Conservation (phyloP, 2,329 filamentous ascomycete genomes). For the Neonectria coccinea region DNA sequence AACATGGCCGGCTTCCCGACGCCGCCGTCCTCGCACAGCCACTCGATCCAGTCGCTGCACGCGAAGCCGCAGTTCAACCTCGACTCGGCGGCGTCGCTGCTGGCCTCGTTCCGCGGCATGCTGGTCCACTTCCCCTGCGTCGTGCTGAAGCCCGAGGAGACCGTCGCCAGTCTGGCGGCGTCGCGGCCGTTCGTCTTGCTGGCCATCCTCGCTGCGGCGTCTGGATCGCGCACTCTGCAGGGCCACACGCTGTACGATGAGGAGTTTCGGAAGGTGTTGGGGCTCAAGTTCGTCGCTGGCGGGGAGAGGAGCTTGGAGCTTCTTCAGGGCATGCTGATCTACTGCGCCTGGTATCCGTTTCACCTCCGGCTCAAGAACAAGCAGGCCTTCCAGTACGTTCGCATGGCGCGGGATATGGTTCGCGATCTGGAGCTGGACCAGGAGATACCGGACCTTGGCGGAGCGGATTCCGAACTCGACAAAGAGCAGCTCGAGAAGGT, state of each 20-base stretch:
- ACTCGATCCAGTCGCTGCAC: conserved; percentile 54
- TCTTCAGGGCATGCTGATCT: conserved; percentile 68
- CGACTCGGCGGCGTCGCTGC: conserved; percentile 61
- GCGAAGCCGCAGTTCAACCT: conserved; percentile 67
- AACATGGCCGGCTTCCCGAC: conserved; percentile 41
- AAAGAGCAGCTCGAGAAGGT: conserved; percentile 54
- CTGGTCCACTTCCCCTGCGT: conserved; percentile 59
- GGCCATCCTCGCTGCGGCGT: conserved; percentile 64
- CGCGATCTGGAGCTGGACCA: conserved; percentile 63
- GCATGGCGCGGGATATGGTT: conserved; percentile 64
- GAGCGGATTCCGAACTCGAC: conserved; percentile 14
- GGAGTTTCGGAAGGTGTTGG: conserved; percentile 68
- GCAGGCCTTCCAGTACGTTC: conserved; percentile 62
- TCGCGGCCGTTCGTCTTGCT: conserved; percentile 65
- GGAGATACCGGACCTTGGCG: conserved; percentile 42
- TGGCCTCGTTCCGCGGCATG: conserved; percentile 59
- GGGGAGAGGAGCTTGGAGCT: conserved; percentile 69
- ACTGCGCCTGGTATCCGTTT: conserved; percentile 69
- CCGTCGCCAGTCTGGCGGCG: conserved; percentile 58
- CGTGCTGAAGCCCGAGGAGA: conserved; percentile 53
- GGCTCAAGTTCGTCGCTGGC: conserved; percentile 66
- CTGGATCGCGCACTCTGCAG: conserved; percentile 60
- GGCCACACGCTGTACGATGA: conserved; percentile 67
- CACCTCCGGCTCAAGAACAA: conserved; percentile 64
- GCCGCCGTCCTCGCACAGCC: conserved; percentile 46